Conservation (phyloP, 1,284 basidiomycete genomes). For the Apiotrichum gamsii region DNA sequence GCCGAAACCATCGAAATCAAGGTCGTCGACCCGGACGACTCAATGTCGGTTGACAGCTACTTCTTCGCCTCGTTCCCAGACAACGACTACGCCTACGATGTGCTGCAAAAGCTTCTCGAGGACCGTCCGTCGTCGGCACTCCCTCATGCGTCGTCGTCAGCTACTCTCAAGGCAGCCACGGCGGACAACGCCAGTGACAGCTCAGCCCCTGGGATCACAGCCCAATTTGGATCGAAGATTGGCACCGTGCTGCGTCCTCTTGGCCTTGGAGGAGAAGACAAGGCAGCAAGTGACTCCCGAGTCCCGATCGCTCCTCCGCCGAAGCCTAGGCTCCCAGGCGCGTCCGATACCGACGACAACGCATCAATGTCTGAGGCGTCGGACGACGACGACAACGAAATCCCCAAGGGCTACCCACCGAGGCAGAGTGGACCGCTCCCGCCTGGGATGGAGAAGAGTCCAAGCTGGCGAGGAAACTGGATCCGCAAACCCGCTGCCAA, state of each 20-base stretch:
- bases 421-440: conserved; percentile 31
- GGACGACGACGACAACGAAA: conserved; percentile 5
- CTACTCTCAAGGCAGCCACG: neutral
- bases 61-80: conserved; percentile 77
- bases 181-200: conserved; percentile 47
- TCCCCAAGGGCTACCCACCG: conserved; percentile 33
- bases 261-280: conserved; percentile 4
- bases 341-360: conserved; percentile 7
- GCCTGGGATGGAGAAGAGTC: conserved; percentile 19
- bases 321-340: conserved; percentile 12
- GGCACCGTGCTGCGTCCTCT: conserved; percentile 31
- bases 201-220: conserved; percentile 53
- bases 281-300: conserved; percentile 1
- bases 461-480: conserved; percentile 28
- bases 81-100: conserved; percentile 63
- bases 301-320: conserved; percentile 11
- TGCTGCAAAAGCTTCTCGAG: conserved; percentile 67
- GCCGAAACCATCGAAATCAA: conserved; percentile 86
- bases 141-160: conserved; percentile 25
- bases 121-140: conserved; percentile 48
- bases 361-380: conserved; percentile 2
- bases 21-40: conserved; percentile 74
- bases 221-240: conserved; percentile 17
- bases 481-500: conserved; percentile 38
- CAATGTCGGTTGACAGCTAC: conserved; percentile 75